These are phyloP conservation scores for Penicillium sumatraense DNA, from an alignment of 2,329 filamentous ascomycete genomes.

Conservation along the genomic window DNA sequence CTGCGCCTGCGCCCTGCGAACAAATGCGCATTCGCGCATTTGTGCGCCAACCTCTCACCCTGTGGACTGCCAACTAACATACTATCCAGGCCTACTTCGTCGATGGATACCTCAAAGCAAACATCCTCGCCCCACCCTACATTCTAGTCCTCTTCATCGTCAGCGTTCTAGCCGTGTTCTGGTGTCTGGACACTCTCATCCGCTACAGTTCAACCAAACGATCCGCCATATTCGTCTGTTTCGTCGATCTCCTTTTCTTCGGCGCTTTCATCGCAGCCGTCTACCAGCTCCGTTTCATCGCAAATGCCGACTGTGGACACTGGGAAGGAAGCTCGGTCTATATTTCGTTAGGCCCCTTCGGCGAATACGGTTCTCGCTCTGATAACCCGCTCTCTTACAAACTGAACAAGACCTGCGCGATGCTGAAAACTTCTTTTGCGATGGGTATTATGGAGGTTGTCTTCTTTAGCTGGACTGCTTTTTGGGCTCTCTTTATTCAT, in stretches of 20 bases:
- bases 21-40: neutral
- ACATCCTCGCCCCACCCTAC: conserved; percentile 62
- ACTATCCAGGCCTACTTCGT: conserved; percentile 61
- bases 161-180: conserved; percentile 63
- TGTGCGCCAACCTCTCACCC: neutral
- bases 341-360: conserved; percentile 66
- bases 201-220: conserved; percentile 63
- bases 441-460: conserved; percentile 87
- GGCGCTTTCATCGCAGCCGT: conserved; percentile 67
- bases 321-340: conserved; percentile 60
- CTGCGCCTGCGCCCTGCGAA: neutral
- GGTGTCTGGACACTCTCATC: conserved; percentile 65
- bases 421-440: conserved; percentile 90
- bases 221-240: conserved; percentile 63
- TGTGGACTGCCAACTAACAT: neutral
- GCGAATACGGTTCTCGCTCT: conserved; percentile 55
- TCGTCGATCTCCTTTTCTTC: conserved; percentile 65
- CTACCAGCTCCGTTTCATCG: conserved; percentile 61
- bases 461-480: conserved; percentile 77
- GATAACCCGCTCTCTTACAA: conserved; percentile 56
- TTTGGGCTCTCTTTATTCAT: conserved; percentile 64
- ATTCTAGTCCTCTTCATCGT: conserved; percentile 70
- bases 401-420: conserved; percentile 78
- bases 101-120: conserved; percentile 60
- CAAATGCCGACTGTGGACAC: conserved; percentile 68